Evolutionary conservation across 129 eudicot genomes (phyloP).

Genomic region (Tagetes patula): DNA sequence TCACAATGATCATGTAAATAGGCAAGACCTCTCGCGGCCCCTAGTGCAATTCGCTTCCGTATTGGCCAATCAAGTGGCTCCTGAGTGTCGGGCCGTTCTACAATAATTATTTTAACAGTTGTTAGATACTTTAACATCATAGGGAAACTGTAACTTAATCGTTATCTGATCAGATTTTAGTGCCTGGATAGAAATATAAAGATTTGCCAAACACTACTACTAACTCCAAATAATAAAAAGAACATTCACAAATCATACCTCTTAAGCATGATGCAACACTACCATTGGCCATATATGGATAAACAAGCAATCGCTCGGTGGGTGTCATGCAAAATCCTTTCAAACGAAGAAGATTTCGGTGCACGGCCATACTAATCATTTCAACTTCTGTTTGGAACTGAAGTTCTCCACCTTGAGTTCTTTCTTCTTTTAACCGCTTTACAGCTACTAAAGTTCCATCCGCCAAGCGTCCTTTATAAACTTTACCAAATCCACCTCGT

Average conservation of each 20-base stretch:
- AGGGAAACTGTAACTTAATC: not conserved
- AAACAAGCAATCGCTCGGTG: constrained; percentile 84
- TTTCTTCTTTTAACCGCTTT: constrained; percentile 82
- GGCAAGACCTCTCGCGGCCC: constrained; percentile 88
- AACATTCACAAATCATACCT: constrained; percentile 45
- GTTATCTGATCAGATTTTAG: not conserved
- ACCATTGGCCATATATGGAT: constrained; percentile 87
- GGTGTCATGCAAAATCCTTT: constrained; percentile 98
- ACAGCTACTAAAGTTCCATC: constrained; percentile 89
- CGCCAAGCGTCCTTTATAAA: constrained; percentile 77
- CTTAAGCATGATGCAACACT: constrained; percentile 94
- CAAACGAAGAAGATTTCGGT: constrained; percentile 78
- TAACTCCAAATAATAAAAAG: not conserved
- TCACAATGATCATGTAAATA: constrained; percentile 95
- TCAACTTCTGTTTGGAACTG: constrained; percentile 91
- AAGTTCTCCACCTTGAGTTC: constrained; percentile 88
- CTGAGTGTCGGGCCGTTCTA: constrained; percentile 67
- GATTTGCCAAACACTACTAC: not conserved
- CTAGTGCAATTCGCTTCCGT: constrained; percentile 73
- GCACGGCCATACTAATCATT: constrained; percentile 95
- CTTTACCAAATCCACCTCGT: constrained; percentile 94
- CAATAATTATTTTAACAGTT: constrained; percentile 20
- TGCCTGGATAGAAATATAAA: not conserved
- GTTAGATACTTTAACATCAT: not conserved
- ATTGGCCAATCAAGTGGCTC: constrained; percentile 83